Base-by-base conservation (phyloP, 164 flowering plant species). In the Annona squamosa region DNA sequence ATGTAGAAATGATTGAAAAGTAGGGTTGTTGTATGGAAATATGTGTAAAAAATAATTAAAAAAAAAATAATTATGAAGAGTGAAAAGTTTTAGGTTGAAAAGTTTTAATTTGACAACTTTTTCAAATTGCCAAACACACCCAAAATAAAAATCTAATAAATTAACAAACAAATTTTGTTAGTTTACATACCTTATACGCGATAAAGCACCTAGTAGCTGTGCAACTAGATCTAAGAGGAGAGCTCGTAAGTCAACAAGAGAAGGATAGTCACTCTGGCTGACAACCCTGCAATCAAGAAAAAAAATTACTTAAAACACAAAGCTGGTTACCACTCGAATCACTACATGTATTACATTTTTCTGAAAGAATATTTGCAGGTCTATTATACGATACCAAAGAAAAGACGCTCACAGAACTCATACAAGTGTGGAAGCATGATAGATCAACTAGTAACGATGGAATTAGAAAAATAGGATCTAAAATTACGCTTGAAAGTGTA, bases 251-350 rank as follows among this genome's bases (percentile, higher is more conserved):
- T 96, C 99, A 74, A 96, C 94, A 74, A 96, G 79, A 59, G 98
- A 96, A 63, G 99, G 99, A 82, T 96, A 96, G 41, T 96, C 99
- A 73, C 83, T 83, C 83, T 96, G 98, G 86, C 99, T 96, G 61
- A 96, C 99, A 86, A 93, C 90, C 91, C 99, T 95, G 95, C 79
- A 83, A 68, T 26, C 12, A 56, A 64, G n/a, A 66, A 66, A 42
- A 42, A 16, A 52, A 52, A 9, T 52, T 16, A 52, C 13, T 52
- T 10, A 9, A 52, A 9, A 16, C 59, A 5, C 59, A 52, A 16
- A 52, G 9, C 13, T 9, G 9, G 59, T 52, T 10, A 52, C 59
- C 59, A 52, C 13, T 9, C 59, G 13, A 52, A 10, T 2, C 59
- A 9, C 52, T 9, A 52, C 9, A 52, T 10, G 13, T 52, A 52